A percentile compares a stretch with the other conserved stretches of the same genome.
Conservation (phyloP, 2,329 filamentous ascomycete genomes). For the Talaromyces sp. region DNA sequence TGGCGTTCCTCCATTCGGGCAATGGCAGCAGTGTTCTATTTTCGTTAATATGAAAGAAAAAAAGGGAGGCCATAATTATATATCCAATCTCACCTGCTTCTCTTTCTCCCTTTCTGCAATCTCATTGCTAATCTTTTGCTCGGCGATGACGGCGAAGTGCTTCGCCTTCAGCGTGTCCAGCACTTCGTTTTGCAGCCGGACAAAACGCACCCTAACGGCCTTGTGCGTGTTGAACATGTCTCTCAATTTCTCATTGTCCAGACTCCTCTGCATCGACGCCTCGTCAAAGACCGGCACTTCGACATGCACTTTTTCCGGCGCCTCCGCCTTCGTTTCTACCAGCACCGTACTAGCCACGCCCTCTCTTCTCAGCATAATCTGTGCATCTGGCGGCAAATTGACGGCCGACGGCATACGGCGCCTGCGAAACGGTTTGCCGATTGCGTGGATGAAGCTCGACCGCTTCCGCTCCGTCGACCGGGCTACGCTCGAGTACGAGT, state of each 20-base stretch:
- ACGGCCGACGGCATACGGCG: slow-evolving; percentile 24
- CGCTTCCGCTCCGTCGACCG: slow-evolving; percentile 23
- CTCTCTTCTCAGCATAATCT: slow-evolving; percentile 20
- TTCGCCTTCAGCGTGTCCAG: slow-evolving; percentile 23
- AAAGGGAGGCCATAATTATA: neutral
- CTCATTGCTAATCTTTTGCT: slow-evolving; percentile 25
- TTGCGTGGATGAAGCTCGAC: slow-evolving; percentile 27
- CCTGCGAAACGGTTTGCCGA: slow-evolving; percentile 32
- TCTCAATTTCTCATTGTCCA: slow-evolving; percentile 25
- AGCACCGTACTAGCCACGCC: slow-evolving; percentile 26
- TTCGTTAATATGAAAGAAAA: neutral
- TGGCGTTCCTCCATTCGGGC: slow-evolving; percentile 39
- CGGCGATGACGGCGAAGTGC: slow-evolving; percentile 26
- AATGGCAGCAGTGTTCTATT: slow-evolving; percentile 31
- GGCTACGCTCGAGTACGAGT: slow-evolving; percentile 23
- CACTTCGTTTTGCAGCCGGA: slow-evolving; percentile 29
- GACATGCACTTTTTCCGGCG: slow-evolving; percentile 14
- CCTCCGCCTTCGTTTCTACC: slow-evolving; percentile 19
- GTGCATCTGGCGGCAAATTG: slow-evolving; percentile 22
- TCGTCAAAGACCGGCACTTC: slow-evolving; percentile 31
- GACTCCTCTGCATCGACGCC: slow-evolving; percentile 28
- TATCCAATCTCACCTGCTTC: slow-evolving; percentile 27
- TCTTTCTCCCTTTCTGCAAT: slow-evolving; percentile 29
- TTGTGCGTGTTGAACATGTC: slow-evolving; percentile 27
- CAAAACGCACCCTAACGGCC: slow-evolving; percentile 24